phyloP scores from a whole-genome alignment of 495 filamentous ascomycete species.

The Tuber microsphaerosporum region DNA sequence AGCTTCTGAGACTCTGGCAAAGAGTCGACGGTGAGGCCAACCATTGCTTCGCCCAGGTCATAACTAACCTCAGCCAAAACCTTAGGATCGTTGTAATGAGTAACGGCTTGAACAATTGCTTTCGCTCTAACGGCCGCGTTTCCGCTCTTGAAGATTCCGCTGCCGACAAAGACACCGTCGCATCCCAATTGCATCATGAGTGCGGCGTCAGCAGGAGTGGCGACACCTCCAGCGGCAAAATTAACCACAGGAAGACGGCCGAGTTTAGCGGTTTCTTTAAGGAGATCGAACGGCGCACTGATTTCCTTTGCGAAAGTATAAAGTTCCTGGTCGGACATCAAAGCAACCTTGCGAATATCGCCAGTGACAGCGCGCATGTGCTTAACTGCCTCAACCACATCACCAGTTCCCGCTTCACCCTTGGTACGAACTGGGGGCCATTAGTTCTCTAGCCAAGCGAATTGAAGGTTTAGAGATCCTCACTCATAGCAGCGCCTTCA shows the following conservation, averaged over 20 bases:
- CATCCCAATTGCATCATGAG: conserved; percentile 99
- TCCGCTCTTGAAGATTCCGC: conserved; percentile 93
- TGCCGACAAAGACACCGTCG: conserved; percentile 95
- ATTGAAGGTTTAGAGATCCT: neutral
- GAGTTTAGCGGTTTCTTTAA: conserved; percentile 78
- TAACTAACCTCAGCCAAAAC: conserved; percentile 78
- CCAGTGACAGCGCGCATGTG: conserved; percentile 87
- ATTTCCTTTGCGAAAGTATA: conserved; percentile 73
- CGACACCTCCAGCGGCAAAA: conserved; percentile 95
- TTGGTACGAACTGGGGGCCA: conserved; percentile 66
- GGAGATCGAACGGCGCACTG: conserved; percentile 63
- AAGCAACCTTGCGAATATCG: conserved; percentile 70
- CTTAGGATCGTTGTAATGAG: conserved; percentile 79
- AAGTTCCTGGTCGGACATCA: conserved; percentile 60
- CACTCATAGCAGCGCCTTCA: conserved; percentile 90
- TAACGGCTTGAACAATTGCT: conserved; percentile 91
- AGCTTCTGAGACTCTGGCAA: conserved; percentile 73
- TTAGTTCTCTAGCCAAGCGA: neutral
- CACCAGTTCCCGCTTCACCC: conserved; percentile 96
- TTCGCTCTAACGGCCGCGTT: conserved; percentile 78
- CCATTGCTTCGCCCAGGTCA: conserved; percentile 91
- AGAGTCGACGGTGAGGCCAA: conserved; percentile 72
- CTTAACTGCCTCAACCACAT: conserved; percentile 91
- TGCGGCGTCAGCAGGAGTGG: conserved; percentile 92
- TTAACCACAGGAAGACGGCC: conserved; percentile 91